phyloP scores from a whole-genome alignment of 2,329 filamentous ascomycete species.

The Orbilia javanica region DNA sequence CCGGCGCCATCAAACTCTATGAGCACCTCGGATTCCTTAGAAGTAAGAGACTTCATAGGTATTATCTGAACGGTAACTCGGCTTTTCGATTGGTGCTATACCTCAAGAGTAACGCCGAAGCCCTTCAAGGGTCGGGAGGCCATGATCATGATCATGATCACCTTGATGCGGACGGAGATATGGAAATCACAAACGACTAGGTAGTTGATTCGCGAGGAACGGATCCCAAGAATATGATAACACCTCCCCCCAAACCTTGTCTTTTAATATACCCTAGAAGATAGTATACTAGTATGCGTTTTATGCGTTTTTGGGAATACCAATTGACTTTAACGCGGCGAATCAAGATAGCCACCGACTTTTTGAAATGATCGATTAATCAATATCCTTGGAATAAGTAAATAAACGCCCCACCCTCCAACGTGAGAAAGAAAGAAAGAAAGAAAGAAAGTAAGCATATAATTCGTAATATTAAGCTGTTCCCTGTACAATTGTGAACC shows the following conservation, averaged over 20 bases:
- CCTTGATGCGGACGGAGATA: slow-evolving; percentile 37
- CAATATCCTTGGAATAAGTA: background rate
- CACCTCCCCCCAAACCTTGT: background rate
- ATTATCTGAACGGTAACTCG: slow-evolving; percentile 96
- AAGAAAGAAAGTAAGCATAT: background rate
- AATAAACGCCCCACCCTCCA: background rate
- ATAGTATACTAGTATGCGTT: background rate
- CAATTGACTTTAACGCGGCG: background rate
- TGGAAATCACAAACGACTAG: slow-evolving; percentile 50
- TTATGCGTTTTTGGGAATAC: background rate
- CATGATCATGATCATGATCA: slow-evolving; percentile 3
- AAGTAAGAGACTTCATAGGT: slow-evolving; percentile 91
- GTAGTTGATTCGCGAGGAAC: slow-evolving; percentile 6
- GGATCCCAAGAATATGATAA: background rate
- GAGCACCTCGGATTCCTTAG: slow-evolving; percentile 91
- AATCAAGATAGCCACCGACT: slow-evolving; percentile 9
- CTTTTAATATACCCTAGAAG: slow-evolving; percentile 5
- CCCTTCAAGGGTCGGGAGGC: background rate
- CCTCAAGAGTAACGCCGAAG: slow-evolving; percentile 69
- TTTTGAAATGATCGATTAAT: background rate
- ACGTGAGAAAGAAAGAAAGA: background rate
- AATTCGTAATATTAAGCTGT: slow-evolving; percentile 65
- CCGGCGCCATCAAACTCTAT: slow-evolving; percentile 89
- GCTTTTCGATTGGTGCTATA: slow-evolving; percentile 89
- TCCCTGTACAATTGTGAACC: slow-evolving; percentile 79